These are phyloP conservation scores for Aphanoascus verrucosus DNA, from an alignment of 2,329 filamentous ascomycete genomes.

Conservation along the genomic window DNA sequence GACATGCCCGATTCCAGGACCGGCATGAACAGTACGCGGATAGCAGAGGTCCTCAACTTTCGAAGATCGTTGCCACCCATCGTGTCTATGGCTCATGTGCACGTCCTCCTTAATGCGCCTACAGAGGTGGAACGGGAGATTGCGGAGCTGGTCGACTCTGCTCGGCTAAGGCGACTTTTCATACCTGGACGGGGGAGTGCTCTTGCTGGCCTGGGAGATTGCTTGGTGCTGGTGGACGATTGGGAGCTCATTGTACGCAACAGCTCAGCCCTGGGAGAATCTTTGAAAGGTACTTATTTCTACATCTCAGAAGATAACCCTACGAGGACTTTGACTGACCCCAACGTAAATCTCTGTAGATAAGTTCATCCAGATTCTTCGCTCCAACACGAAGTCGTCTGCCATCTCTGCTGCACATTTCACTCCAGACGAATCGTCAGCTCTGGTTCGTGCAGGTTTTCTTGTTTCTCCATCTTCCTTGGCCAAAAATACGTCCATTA, in stretches of 20 bases:
- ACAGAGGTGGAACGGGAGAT: conserved; percentile 52
- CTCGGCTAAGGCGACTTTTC: conserved; percentile 44
- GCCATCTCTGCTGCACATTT: conserved; percentile 39
- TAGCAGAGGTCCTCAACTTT: conserved; percentile 49
- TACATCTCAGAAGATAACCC: not conserved
- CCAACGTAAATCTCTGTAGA: conserved; percentile 37
- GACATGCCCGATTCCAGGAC: conserved; percentile 44
- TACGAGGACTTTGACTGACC: conserved; percentile 35
- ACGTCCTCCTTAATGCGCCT: conserved; percentile 46
- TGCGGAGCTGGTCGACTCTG: conserved; percentile 41
- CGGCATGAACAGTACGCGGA: conserved; percentile 53
- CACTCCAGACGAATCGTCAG: conserved; percentile 37
- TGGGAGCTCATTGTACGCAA: conserved; percentile 39
- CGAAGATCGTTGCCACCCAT: conserved; percentile 46
- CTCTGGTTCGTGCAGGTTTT: conserved; percentile 45
- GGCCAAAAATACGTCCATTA: conserved; percentile 24
- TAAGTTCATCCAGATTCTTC: conserved; percentile 43
- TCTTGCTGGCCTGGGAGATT: conserved; percentile 47
- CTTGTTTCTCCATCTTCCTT: conserved; percentile 41
- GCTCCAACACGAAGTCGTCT: conserved; percentile 37
- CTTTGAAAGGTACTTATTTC: conserved; percentile 27
- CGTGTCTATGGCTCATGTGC: conserved; percentile 50
- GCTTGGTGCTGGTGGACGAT: conserved; percentile 44
- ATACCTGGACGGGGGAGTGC: conserved; percentile 49
- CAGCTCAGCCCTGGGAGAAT: conserved; percentile 26